phyloP scores from a whole-genome alignment of 73 alveolate species.

The Paramecium caudatum region DNA sequence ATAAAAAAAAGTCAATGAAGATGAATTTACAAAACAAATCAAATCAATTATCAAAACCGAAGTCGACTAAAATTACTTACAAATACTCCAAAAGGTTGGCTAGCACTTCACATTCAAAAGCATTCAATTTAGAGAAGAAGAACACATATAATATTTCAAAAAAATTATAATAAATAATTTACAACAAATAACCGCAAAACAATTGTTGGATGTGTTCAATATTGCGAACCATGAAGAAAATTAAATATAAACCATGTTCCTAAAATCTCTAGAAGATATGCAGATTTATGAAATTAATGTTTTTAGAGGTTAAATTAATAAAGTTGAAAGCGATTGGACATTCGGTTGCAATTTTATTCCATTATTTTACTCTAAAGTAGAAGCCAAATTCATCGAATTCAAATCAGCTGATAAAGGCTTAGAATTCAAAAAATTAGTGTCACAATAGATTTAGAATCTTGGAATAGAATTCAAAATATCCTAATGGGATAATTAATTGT shows the following conservation, averaged over 20 bases:
- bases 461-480: neutral
- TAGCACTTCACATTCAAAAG: constrained; percentile 32
- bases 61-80: neutral
- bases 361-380: neutral
- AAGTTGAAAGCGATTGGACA: neutral
- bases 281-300: constrained; percentile 14
- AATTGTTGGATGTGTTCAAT: neutral
- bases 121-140: constrained; percentile 1
- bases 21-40: neutral
- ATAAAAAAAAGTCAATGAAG: neutral
- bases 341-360: constrained; percentile 33
- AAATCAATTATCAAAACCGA: constrained; percentile 1
- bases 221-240: neutral
- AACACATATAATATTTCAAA: constrained; percentile 15
- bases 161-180: neutral
- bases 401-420: neutral
- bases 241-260: neutral
- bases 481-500: constrained; percentile 35
- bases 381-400: neutral
- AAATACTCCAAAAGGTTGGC: neutral
- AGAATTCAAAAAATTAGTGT: neutral
- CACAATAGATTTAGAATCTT: neutral
- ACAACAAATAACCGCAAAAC: neutral
- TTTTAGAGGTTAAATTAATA: constrained; percentile 1
- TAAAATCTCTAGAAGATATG: neutral